A percentile compares a stretch with the other conserved stretches of the same genome.
phyloP scores from a whole-genome alignment of 2,329 filamentous ascomycete genomes.

The Macrophomina tecta region DNA sequence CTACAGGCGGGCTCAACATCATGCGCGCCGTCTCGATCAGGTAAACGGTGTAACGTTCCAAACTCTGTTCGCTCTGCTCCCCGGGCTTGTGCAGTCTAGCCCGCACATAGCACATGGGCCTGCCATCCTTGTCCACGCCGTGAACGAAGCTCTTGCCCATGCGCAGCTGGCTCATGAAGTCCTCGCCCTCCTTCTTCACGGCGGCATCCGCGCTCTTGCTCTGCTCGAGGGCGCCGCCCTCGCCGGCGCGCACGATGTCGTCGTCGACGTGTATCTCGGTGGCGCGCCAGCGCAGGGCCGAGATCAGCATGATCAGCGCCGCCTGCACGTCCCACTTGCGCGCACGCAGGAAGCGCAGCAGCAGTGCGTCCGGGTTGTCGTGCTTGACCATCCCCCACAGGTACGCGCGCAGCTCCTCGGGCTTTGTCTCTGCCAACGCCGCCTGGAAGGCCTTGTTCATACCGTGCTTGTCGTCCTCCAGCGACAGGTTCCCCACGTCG shows the following conservation, averaged over 20 bases:
- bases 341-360: slow-evolving; percentile 57
- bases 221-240: slow-evolving; percentile 64
- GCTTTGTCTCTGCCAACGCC: slow-evolving; percentile 75
- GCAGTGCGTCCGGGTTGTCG: slow-evolving; percentile 86
- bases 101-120: slow-evolving; percentile 86
- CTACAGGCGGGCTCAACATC: slow-evolving; percentile 77
- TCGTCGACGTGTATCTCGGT: slow-evolving; percentile 86
- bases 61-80: slow-evolving; percentile 79
- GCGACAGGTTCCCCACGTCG: slow-evolving; percentile 43
- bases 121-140: slow-evolving; percentile 79
- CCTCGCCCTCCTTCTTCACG: slow-evolving; percentile 71
- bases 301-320: slow-evolving; percentile 91
- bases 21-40: slow-evolving; percentile 93
- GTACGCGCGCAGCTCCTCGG: slow-evolving; percentile 77
- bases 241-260: slow-evolving; percentile 67
- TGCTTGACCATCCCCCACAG: slow-evolving; percentile 97
- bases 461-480: slow-evolving; percentile 84
- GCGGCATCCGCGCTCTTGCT: slow-evolving; percentile 64
- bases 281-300: slow-evolving; percentile 90
- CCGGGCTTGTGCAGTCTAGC: slow-evolving; percentile 81
- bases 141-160: slow-evolving; percentile 95
- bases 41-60: slow-evolving; percentile 92
- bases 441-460: slow-evolving; percentile 86
- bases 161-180: slow-evolving; percentile 82
- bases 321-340: slow-evolving; percentile 85